These are phyloP conservation scores for Pleurotus pulmonarius DNA, from an alignment of 768 basidiomycete species.

Conservation along the genomic window DNA sequence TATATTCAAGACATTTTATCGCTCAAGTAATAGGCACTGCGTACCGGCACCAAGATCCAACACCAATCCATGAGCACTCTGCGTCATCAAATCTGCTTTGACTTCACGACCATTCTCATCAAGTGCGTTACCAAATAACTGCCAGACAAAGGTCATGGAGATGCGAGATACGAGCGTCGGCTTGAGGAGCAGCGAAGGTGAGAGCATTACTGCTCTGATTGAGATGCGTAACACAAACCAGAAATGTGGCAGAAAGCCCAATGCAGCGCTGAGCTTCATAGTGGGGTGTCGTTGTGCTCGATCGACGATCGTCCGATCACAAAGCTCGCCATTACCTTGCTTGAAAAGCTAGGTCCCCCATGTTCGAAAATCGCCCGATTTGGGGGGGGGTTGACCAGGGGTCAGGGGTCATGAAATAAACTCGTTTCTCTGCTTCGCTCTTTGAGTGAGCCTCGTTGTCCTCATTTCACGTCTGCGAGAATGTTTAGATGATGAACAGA, in stretches of 20 bases:
- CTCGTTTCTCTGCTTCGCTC: too few species aligned
- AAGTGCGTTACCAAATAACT: conserved; percentile 33
- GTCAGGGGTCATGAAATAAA: too few species aligned
- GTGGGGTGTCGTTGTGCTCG: not conserved
- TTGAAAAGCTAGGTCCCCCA: too few species aligned
- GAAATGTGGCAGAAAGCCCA: conserved; percentile 41
- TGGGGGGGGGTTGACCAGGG: too few species aligned
- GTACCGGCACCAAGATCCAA: conserved; percentile 68
- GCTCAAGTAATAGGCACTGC: conserved; percentile 5
- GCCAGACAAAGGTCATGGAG: conserved; percentile 62
- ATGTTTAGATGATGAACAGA: too few species aligned
- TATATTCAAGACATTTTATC: conserved; percentile 6
- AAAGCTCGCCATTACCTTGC: too few species aligned
- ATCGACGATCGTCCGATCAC: too few species aligned
- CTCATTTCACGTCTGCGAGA: too few species aligned
- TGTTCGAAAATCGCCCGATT: too few species aligned
- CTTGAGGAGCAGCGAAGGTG: conserved; percentile 42
- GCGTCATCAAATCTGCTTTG: conserved; percentile 48
- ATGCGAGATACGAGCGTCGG: conserved; percentile 44
- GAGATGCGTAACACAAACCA: conserved; percentile 30
- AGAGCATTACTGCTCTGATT: conserved; percentile 28
- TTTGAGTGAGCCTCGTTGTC: too few species aligned
- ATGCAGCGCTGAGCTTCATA: conserved; percentile 47
- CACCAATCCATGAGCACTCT: conserved; percentile 55
- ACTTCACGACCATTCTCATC: conserved; percentile 37